Evolutionary conservation across 2,329 filamentous ascomycete species (phyloP), one percentile per base, ranked within the genome.

Genomic region (Parastagonospora avenae): DNA sequence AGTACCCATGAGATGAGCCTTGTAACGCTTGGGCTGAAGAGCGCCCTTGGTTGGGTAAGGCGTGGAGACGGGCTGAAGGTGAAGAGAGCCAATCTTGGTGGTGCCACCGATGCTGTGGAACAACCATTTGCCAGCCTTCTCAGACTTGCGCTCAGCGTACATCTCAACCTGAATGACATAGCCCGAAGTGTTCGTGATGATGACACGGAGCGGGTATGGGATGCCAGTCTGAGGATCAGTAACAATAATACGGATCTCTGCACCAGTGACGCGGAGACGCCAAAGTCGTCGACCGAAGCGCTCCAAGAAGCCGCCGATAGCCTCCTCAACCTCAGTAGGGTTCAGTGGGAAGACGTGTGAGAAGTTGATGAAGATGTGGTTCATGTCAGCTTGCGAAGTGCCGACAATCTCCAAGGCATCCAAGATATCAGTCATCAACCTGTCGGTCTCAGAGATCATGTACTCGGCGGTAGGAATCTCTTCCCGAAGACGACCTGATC

Each of bases 341-440:
- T 91, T 83, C 42, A 99, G 85, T 73, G 92, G 91, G 86, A 99
- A 97, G 52, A 97, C 90, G 8, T 92, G 91, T 0, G 91, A 94
- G 80, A 99, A 99, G 84, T 99, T 97, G 83, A 99, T 94, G 82
- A 99, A 99, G 83, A 99, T 94, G 80, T 99, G 94, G 82, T 99
- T 99, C 72, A 99, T 84, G 82, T 99, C 94, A 44, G 94, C 96
- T 80, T 96, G 95, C 81, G 97, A 97, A 83, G 96, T 97, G 71
- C 94, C 94, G 71, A 97, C 95, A 66, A 99, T 97, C 82, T 99
- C 94, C 51, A 99, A 82, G 38, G 94, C 94, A 72, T 99, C 94
- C 45, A 97, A 86, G 68, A 99, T 97, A 72, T 99, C 94, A 73
- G 91, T 97, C 84, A 99, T 92, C 65, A 97, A 83, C 58, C 94